Conservation (phyloP, 2,329 filamentous ascomycete genomes). For the Exophiala dermatitidis region DNA sequence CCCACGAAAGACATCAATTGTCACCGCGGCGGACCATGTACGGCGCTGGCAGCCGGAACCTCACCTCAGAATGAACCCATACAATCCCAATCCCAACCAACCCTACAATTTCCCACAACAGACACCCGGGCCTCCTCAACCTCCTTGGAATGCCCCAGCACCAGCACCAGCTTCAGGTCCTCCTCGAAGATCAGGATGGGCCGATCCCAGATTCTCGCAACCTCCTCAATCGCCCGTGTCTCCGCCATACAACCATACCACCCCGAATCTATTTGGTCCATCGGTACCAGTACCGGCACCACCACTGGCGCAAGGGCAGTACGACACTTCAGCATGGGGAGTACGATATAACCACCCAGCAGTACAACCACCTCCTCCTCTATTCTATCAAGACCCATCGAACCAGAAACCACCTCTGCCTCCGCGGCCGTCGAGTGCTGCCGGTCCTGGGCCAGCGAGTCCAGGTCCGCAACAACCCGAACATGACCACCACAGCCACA, state of each 20-base stretch:
- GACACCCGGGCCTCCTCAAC: slow-evolving; percentile 24
- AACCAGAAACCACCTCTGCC: slow-evolving; percentile 24
- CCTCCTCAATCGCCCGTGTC: slow-evolving; percentile 15
- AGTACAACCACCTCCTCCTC: not conserved
- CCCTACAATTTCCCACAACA: slow-evolving; percentile 23
- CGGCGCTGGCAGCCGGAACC: not conserved
- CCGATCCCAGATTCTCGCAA: slow-evolving; percentile 20
- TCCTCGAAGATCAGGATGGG: slow-evolving; percentile 24
- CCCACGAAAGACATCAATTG: not conserved
- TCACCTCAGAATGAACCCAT: slow-evolving; percentile 13
- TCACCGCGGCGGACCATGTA: not conserved
- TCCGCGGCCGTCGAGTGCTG: slow-evolving; percentile 23
- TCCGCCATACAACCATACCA: slow-evolving; percentile 2
- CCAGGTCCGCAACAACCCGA: slow-evolving; percentile 16
- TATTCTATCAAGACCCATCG: too few relatives aligned
- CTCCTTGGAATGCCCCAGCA: slow-evolving; percentile 19
- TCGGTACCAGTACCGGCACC: slow-evolving; percentile 17
- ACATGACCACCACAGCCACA: slow-evolving; percentile 14
- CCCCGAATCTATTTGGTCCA: slow-evolving; percentile 11
- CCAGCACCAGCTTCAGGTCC: slow-evolving; percentile 5
- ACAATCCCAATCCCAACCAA: slow-evolving; percentile 6
- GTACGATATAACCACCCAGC: slow-evolving; percentile 33
- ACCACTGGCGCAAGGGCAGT: slow-evolving; percentile 17
- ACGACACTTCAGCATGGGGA: slow-evolving; percentile 38
- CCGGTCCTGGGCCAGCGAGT: not conserved